These are phyloP conservation scores for Fraxinus anomala DNA, from an alignment of 257 asterid genomes.

Conservation along the genomic window DNA sequence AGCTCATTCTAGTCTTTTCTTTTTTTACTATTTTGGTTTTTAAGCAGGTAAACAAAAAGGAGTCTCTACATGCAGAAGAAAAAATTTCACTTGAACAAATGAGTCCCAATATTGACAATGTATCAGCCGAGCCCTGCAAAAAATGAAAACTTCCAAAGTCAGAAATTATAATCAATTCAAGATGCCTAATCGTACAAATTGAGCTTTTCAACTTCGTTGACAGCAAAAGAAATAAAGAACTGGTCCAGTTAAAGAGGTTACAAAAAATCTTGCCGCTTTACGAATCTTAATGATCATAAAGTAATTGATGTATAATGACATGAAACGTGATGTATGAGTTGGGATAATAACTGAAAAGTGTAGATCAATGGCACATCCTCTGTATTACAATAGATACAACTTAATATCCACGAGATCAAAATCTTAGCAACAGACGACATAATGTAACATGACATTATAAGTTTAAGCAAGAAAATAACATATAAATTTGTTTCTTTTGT, in stretches of 20 bases:
- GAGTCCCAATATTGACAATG: background rate
- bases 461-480: background rate
- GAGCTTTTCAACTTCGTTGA: background rate
- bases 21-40: background rate
- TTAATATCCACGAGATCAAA: background rate
- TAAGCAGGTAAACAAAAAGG: background rate
- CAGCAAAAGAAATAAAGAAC: background rate
- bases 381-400: background rate
- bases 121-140: slow-evolving; percentile 11
- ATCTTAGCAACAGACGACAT: slow-evolving; percentile 9
- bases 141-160: background rate
- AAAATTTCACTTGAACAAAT: background rate
- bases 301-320: background rate
- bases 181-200: background rate
- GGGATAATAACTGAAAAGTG: background rate
- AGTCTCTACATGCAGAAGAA: background rate
- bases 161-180: background rate
- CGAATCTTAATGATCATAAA: background rate
- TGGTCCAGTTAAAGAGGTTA: background rate
- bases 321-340: background rate
- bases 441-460: background rate
- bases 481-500: background rate
- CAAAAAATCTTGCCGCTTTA: slow-evolving; percentile 2
- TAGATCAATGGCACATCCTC: background rate
- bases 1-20: slow-evolving; percentile 53